phyloP scores from a whole-genome alignment of 1,284 basidiomycete genomes.

The Trichosporon coremiiforme region DNA sequence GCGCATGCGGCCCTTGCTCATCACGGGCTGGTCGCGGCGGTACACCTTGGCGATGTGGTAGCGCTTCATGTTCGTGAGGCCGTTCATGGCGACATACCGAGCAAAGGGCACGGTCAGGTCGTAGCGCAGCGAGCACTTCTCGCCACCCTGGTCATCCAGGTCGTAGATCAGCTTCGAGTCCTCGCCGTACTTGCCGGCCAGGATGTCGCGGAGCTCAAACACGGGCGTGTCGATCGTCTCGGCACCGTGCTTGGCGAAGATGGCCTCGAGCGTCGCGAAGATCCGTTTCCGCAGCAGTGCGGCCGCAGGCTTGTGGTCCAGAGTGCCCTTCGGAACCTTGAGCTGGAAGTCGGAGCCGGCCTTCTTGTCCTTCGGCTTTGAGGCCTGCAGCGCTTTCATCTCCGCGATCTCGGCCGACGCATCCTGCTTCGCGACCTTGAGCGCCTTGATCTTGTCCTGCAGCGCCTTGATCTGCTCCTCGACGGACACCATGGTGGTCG shows the following conservation, averaged over 20 bases:
- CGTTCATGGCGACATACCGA: conserved; percentile 92
- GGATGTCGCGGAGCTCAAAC: conserved; percentile 94
- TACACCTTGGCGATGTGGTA: conserved; percentile 99
- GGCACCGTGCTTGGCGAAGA: conserved; percentile 87
- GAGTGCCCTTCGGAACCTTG: conserved; percentile 71
- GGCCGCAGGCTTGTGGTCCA: conserved; percentile 92
- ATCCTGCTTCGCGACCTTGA: conserved; percentile 54
- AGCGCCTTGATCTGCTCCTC: conserved; percentile 49
- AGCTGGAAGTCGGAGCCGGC: conserved; percentile 41
- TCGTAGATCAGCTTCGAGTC: conserved; percentile 98
- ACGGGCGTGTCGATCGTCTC: conserved; percentile 96
- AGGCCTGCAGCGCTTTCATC: conserved; percentile 54
- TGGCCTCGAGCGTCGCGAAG: conserved; percentile 82
- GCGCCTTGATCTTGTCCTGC: conserved; percentile 50
- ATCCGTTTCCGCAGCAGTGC: conserved; percentile 91
- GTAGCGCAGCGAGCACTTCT: conserved; percentile 90
- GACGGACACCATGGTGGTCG: conserved; percentile 27
- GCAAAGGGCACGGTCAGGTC: conserved; percentile 98
- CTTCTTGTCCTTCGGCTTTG: conserved; percentile 43
- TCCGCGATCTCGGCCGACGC: conserved; percentile 52
- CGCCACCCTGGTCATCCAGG: conserved; percentile 95
- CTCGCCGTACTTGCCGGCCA: conserved; percentile 95
- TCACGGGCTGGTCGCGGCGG: conserved; percentile 92
- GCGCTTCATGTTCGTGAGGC: conserved; percentile 74
- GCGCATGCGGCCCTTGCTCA: conserved; percentile 97